Evolutionary conservation across 208 protist genomes (phyloP), one percentile per base, ranked within the genome.

Genomic region (Trypanosoma theileri): DNA sequence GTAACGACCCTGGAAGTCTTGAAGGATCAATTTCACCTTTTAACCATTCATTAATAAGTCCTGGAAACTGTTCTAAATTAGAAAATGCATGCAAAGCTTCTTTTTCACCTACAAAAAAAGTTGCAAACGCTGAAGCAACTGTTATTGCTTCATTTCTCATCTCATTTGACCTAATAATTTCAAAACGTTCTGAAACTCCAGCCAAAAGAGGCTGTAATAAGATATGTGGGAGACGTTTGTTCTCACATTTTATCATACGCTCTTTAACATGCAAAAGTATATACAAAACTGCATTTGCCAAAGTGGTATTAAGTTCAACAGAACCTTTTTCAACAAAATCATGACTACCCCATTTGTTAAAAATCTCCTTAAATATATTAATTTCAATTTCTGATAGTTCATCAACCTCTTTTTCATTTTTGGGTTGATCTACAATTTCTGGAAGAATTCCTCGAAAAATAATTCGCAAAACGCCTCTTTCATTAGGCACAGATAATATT

Each of bases 251-350:
- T 26, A 42, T 22, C 44, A 45, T 28, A 66, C 22, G 16, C 45
- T 73, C 75, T 28, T 68, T 73, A 16, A 77, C 24, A 50, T 82
- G 73, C n/a, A 84, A 50, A n/a, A 91, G 62, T 4, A 73, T 64
- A 63, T 91, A 91, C 71, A 91, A 81, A 57, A 85, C 57, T 4
- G 76, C 59, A 71, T 88, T 77, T 41, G 86, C 58, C n/a, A 87
- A 42, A 14, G 67, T 79, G 0, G 63, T 64, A 64, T 91, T 87
- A 10, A 74, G 35, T 16, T 59, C 35, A 50, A 84, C 48, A 26
- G 75, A 66, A 11, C 73, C 81, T 2, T 72, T 69, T 44, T 69
- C 70, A n/a, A 80, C 77, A 60, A 86, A 70, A 21, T 71, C 57
- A 45, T 67, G 75, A 60, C 69, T 62, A 22, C 68, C 64, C 82